Percentiles rank a stretch among this genome's conserved stretches.
These are phyloP conservation scores for Hypoxylon sp. DNA, from an alignment of 2,329 filamentous ascomycete species.

Conservation along the genomic window DNA sequence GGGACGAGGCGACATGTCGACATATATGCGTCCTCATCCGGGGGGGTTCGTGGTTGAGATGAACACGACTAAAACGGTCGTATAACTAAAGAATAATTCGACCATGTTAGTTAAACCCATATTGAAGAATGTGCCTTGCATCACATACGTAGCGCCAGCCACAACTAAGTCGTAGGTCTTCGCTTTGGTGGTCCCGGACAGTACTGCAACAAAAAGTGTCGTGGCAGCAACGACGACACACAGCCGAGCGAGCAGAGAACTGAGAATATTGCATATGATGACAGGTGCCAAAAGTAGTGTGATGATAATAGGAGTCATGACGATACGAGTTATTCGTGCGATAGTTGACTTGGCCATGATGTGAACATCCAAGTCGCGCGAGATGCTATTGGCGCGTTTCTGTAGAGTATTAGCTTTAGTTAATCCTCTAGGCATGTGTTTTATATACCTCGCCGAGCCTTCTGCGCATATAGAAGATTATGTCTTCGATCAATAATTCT, in stretches of 20 bases:
- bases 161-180: not conserved
- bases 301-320: not conserved
- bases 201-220: not conserved
- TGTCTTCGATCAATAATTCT: not conserved
- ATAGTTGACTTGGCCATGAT: not conserved
- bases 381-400: too few relatives aligned
- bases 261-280: not conserved
- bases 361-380: not conserved
- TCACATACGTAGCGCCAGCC: constrained; percentile 1
- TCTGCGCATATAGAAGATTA: too few relatives aligned
- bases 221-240: not conserved
- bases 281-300: not conserved
- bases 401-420: too few relatives aligned
- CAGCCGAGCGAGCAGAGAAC: not conserved
- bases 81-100: too few relatives aligned
- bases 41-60: too few relatives aligned
- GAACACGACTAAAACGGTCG: too few relatives aligned
- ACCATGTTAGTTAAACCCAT: too few relatives aligned
- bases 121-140: too few relatives aligned
- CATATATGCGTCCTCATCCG: too few relatives aligned
- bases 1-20: too few relatives aligned
- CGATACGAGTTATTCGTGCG: not conserved
- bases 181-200: not conserved
- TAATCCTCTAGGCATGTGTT: too few relatives aligned
- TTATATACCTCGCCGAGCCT: too few relatives aligned